phyloP scores from a whole-genome alignment of 2,329 filamentous ascomycete species.

The Diaporthe sp. region DNA sequence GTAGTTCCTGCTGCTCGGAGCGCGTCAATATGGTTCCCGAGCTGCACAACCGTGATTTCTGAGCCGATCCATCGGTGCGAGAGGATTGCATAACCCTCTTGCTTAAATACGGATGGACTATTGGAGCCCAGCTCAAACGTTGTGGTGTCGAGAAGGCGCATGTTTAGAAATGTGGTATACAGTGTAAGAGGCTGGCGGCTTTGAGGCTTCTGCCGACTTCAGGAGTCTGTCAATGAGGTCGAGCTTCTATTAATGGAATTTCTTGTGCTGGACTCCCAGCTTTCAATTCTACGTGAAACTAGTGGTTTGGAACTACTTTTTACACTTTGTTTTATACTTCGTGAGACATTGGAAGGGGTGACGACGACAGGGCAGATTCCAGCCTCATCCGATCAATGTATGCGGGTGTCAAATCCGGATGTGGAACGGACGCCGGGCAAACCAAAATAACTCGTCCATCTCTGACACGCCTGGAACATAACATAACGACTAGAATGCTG shows the following conservation, averaged over 20 bases:
- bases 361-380: no score
- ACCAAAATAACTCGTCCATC: no score
- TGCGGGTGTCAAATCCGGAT: no score
- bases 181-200: not conserved
- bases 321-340: no score
- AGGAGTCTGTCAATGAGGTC: not conserved
- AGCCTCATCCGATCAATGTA: no score
- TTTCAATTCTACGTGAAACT: not conserved
- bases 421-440: no score
- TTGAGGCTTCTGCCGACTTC: not conserved
- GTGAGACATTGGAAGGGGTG: no score
- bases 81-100: not conserved
- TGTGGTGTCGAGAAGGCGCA: not conserved
- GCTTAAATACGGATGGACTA: not conserved
- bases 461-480: no score
- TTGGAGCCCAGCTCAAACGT: not conserved
- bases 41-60: not conserved
- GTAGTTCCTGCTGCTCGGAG: not conserved
- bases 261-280: not conserved
- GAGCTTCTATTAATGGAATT: not conserved
- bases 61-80: not conserved
- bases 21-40: not conserved
- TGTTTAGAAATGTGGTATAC: no score
- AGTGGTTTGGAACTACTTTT: not conserved
- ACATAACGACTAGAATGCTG: no score